These are phyloP conservation scores for Saitozyma podzolica DNA, from an alignment of 768 basidiomycete genomes.

Conservation along the genomic window DNA sequence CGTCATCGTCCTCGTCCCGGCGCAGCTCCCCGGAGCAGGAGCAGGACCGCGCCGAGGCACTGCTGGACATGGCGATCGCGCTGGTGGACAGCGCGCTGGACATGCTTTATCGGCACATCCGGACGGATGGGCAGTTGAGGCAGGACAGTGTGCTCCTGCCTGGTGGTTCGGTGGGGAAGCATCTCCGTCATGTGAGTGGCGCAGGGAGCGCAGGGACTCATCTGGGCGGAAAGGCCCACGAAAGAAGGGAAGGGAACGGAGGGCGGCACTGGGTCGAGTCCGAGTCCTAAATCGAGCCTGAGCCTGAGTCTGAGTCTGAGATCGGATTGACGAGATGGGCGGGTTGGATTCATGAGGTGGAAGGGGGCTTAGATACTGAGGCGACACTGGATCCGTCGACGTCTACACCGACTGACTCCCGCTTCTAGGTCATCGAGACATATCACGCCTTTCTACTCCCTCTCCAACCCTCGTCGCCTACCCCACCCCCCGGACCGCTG, in stretches of 20 bases:
- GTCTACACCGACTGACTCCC: no score
- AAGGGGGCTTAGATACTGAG: no score
- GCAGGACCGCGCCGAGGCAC: conserved; percentile 33
- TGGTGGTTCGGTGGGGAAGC: conserved; percentile 44
- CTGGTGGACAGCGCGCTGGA: conserved; percentile 40
- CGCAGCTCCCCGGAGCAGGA: conserved; percentile 12
- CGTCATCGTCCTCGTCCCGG: no score
- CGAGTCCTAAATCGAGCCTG: no score
- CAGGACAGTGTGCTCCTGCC: conserved; percentile 37
- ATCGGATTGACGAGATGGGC: no score
- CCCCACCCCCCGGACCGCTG: conserved; percentile 3
- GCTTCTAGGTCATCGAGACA: conserved; percentile 37
- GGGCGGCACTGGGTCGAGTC: no score
- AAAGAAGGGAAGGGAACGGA: no score
- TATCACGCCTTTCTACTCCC: conserved; percentile 37
- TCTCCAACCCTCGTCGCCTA: conserved; percentile 4
- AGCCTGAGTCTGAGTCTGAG: not conserved
- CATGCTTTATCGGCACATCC: conserved; percentile 24
- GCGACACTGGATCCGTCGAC: no score
- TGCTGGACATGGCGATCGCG: conserved; percentile 34
- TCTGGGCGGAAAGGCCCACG: no score
- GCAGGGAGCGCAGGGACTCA: no score
- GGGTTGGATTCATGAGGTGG: no score
- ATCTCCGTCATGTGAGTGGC: conserved; percentile 42
- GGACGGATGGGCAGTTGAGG: conserved; percentile 27